Conservation (phyloP, 2,329 filamentous ascomycete genomes). For the Colletotrichum sp. region DNA sequence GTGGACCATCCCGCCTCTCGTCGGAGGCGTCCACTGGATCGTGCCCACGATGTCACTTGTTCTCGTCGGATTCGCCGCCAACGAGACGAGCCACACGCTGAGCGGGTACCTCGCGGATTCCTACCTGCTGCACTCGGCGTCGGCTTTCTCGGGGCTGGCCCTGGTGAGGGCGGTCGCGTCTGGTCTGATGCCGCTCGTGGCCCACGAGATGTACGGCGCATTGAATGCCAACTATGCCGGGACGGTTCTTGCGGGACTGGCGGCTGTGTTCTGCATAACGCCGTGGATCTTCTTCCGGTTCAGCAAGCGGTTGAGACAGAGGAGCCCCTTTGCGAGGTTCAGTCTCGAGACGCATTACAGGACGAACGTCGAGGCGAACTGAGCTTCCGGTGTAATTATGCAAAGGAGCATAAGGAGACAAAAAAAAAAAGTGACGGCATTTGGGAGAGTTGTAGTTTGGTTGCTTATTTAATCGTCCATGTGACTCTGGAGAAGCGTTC, state of each 20-base stretch:
- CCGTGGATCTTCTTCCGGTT: conserved; percentile 27
- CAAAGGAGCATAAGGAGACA: background rate
- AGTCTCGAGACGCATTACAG: conserved; percentile 25
- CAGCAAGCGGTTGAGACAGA: conserved; percentile 25
- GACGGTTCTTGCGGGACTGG: conserved; percentile 26
- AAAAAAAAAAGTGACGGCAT: background rate
- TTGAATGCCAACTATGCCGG: conserved; percentile 27
- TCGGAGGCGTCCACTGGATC: conserved; percentile 38
- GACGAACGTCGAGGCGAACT: conserved; percentile 22
- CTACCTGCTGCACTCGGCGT: conserved; percentile 29
- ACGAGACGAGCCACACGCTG: conserved; percentile 38
- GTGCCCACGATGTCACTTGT: conserved; percentile 44
- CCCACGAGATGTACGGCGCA: conserved; percentile 25
- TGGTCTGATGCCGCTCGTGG: conserved; percentile 28
- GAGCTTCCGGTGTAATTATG: background rate
- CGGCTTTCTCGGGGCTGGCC: conserved; percentile 29
- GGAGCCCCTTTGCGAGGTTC: conserved; percentile 28
- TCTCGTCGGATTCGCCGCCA: conserved; percentile 50
- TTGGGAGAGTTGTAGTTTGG: background rate
- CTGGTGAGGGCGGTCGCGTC: conserved; percentile 28
- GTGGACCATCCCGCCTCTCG: conserved; percentile 49
- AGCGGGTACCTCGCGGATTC: conserved; percentile 30
- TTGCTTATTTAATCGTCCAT: background rate
- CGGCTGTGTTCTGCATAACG: conserved; percentile 23
- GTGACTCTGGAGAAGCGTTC: background rate